Evolutionary conservation across 306 rosid species (phyloP).

Genomic region (Vachellia pachyceras): DNA sequence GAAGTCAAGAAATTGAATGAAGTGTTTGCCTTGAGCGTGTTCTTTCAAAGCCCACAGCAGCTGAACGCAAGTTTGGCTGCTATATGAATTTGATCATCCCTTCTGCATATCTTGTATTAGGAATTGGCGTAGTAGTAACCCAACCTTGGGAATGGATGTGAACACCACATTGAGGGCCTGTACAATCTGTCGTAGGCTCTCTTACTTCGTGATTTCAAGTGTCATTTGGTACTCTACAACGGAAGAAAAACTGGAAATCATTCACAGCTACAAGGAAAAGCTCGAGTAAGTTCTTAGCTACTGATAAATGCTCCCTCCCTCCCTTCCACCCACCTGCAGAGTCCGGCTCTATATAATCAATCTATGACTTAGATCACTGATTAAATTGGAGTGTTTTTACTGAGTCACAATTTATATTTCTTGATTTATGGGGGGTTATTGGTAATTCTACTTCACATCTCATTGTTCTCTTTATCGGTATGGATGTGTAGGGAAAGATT

Average conservation of each 20-base stretch:
- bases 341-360: conserved; percentile 13
- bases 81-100: conserved; percentile 96
- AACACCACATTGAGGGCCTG: conserved; percentile 91
- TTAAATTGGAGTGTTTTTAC: conserved; percentile 9
- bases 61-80: conserved; percentile 93
- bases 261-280: conserved; percentile 88
- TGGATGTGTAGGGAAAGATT: neutral
- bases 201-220: conserved; percentile 94
- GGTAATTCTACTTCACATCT: neutral
- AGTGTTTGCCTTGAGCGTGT: conserved; percentile 96
- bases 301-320: conserved; percentile 19
- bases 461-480: conserved; percentile 25
- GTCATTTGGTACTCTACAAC: conserved; percentile 88
- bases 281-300: conserved; percentile 72
- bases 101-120: conserved; percentile 94
- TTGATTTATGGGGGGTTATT: conserved; percentile 16
- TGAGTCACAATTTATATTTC: conserved; percentile 19
- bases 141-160: conserved; percentile 87
- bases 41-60: conserved; percentile 76
- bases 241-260: conserved; percentile 86
- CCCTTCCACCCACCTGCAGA: neutral
- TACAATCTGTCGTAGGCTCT: conserved; percentile 93
- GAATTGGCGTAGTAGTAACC: conserved; percentile 97
- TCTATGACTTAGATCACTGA: neutral
- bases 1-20: conserved; percentile 96